A percentile compares a stretch with the other conserved stretches of the same genome.
Conservation (phyloP, 129 eudicot species). For the Chrysanthemum seticuspe region DNA sequence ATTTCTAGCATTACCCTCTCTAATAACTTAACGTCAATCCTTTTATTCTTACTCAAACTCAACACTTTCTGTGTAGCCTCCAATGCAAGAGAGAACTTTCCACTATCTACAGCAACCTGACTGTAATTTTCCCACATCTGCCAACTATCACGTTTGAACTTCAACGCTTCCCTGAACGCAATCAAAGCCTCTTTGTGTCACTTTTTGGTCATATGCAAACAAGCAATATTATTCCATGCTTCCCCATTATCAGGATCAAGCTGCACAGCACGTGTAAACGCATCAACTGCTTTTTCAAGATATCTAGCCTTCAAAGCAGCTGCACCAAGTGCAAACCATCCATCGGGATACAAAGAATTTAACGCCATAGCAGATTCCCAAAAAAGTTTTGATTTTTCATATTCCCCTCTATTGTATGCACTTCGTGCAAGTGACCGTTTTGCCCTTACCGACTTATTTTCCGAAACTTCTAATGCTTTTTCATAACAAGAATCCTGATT, state of each 20-base stretch:
- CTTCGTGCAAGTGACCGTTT: no score
- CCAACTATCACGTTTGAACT: constrained; percentile 31
- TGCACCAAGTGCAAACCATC: no score
- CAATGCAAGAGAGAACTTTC: constrained; percentile 66
- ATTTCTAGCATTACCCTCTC: constrained; percentile 56
- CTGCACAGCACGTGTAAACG: constrained; percentile 81
- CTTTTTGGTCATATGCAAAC: constrained; percentile 72
- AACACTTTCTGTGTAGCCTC: constrained; percentile 72
- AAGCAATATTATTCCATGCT: constrained; percentile 96
- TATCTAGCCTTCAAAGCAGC: no score
- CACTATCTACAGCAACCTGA: constrained; percentile 24
- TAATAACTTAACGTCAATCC: constrained; percentile 46
- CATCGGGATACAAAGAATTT: no score
- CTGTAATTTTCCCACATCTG: no score
- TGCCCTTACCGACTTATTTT: no score
- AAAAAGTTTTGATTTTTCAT: no score
- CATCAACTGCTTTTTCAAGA: constrained; percentile 67
- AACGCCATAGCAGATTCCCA: no score
- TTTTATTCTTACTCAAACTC: constrained; percentile 55
- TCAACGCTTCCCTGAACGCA: constrained; percentile 89
- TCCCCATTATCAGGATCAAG: constrained; percentile 92
- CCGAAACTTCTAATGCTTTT: no score
- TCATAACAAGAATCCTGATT: no score
- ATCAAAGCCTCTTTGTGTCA: constrained; percentile 71
- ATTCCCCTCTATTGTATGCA: no score